These are phyloP conservation scores for Phytophthora ohioensis DNA, from an alignment of 352 stramenopile species.

Conservation along the genomic window DNA sequence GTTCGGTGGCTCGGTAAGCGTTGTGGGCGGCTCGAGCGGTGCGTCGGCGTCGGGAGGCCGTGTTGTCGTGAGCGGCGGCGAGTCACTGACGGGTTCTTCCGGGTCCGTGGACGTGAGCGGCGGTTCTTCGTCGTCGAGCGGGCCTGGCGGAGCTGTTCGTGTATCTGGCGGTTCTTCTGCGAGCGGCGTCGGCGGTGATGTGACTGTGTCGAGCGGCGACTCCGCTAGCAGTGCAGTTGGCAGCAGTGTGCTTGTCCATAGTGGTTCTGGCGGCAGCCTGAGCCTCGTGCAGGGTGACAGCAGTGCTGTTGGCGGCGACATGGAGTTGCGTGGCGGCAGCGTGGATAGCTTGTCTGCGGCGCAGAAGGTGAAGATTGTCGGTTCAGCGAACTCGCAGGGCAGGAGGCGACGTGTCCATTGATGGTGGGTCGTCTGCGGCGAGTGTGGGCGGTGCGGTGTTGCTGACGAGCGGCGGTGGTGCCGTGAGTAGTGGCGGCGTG, in stretches of 20 bases:
- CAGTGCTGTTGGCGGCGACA: slow-evolving; percentile 27
- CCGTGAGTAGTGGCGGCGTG: slow-evolving; percentile 27
- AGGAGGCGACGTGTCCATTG: slow-evolving; percentile 36
- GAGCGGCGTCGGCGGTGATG: slow-evolving; percentile 19
- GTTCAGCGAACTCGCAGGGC: slow-evolving; percentile 31
- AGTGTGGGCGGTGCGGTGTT: slow-evolving; percentile 27
- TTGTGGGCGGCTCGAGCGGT: slow-evolving; percentile 24
- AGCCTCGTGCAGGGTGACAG: slow-evolving; percentile 33
- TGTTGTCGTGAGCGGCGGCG: slow-evolving; percentile 23
- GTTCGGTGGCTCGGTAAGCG: slow-evolving; percentile 21
- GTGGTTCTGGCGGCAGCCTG: slow-evolving; percentile 29
- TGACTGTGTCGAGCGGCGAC: slow-evolving; percentile 14
- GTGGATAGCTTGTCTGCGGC: slow-evolving; percentile 23
- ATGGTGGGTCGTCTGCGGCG: slow-evolving; percentile 28
- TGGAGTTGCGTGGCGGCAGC: slow-evolving; percentile 31
- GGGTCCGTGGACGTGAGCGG: slow-evolving; percentile 27
- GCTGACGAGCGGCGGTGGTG: slow-evolving; percentile 28
- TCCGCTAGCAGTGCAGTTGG: slow-evolving; percentile 16
- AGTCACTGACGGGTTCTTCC: slow-evolving; percentile 11
- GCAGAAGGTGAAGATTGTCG: slow-evolving; percentile 30
- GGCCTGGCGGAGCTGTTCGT: slow-evolving; percentile 20
- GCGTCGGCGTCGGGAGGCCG: slow-evolving; percentile 14
- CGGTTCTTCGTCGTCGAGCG: slow-evolving; percentile 30
- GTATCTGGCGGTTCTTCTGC: slow-evolving; percentile 28
- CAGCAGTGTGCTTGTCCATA: slow-evolving; percentile 31